Percentiles rank a stretch among this genome's conserved stretches.
Evolutionary conservation across 805 yeast genomes (phyloP).

Genomic region (Blastobotrys attinorum): DNA sequence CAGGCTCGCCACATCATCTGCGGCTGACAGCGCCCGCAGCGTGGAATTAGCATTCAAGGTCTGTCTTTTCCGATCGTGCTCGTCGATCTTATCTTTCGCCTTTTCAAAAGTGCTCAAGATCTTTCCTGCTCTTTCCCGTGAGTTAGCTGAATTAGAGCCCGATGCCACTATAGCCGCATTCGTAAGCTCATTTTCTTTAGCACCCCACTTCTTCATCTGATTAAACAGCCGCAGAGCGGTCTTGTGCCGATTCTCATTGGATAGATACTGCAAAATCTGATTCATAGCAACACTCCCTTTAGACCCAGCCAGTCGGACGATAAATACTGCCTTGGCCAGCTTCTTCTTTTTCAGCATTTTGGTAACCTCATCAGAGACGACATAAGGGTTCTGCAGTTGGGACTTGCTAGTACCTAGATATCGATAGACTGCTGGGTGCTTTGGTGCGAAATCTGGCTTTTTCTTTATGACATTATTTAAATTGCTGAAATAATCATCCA

Average conservation of each 20-base stretch:
- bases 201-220: conserved; percentile 16
- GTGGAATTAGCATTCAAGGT: conserved; percentile 6
- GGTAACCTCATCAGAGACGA: conserved; percentile 12
- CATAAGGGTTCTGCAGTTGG: conserved; percentile 11
- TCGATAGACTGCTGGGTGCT: conserved; percentile 10
- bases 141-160: background rate
- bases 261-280: conserved; percentile 8
- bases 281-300: conserved; percentile 18
- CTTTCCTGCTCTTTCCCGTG: background rate
- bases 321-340: conserved; percentile 9
- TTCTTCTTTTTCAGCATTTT: conserved; percentile 9
- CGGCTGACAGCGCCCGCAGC: conserved; percentile 4
- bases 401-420: conserved; percentile 12
- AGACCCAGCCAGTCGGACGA: conserved; percentile 11
- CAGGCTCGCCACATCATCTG: conserved; percentile 1
- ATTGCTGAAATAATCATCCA: conserved; percentile 1
- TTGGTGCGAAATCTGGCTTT: conserved; percentile 7
- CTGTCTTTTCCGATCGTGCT: background rate
- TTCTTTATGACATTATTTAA: conserved; percentile 7
- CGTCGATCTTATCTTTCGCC: background rate
- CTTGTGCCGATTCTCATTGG: conserved; percentile 1
- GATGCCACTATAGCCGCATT: background rate
- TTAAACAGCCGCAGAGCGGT: conserved; percentile 10
- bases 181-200: conserved; percentile 10
- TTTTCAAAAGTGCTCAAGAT: background rate